Evolutionary conservation across 192 early-diverging fungal genomes (phyloP), one percentile per base, ranked within the genome.

Genomic region (Coemansia sp.): DNA sequence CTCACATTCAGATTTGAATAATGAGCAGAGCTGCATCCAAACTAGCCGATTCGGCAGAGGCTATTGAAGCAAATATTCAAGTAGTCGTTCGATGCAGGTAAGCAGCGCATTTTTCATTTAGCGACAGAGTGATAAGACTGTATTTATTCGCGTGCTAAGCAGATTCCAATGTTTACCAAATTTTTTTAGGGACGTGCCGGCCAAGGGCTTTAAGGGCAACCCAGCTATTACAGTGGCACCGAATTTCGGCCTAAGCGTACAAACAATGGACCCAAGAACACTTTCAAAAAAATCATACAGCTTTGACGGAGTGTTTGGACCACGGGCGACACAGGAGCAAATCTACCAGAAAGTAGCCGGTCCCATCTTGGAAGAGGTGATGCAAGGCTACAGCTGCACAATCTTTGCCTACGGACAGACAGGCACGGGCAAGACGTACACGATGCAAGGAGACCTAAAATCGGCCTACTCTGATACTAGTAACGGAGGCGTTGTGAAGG

Each of bases 381-480:
- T 86, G 62, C 76, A 80, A 29, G 87, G 92, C 20, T 94, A 90
- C 79, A 95, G 92, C 76, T 92, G 92, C 76, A 91, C 90, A 22
- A 89, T 95, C 61, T 91, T 95, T 72, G 93, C 93, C 5, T 96
- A 94, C 70, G 93, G 90, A 22, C 90, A 95, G 80, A 97, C 95
- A 2, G 96, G 96, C 47, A 94, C 95, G 0, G 97, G 97, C 68
- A 99, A 99, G 85, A 98, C 97, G 12, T 90, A 87, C 72, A 97
- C 97, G 2, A 99, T 99, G 96, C 95, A 99, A 70, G 95, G 96
- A 22, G 90, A 97, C 66, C 77, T 96, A 16, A 83, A 86, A 0
- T 71, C 38, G 10, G 86, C 27, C 16, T 77, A 71, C 33, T 64
- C 62, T 24, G 22, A 42, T 11, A 40, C n/a, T 41, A 22, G 34